Evolutionary conservation across 2,329 filamentous ascomycete genomes (phyloP).

Genomic region (Penicillium sp.): DNA sequence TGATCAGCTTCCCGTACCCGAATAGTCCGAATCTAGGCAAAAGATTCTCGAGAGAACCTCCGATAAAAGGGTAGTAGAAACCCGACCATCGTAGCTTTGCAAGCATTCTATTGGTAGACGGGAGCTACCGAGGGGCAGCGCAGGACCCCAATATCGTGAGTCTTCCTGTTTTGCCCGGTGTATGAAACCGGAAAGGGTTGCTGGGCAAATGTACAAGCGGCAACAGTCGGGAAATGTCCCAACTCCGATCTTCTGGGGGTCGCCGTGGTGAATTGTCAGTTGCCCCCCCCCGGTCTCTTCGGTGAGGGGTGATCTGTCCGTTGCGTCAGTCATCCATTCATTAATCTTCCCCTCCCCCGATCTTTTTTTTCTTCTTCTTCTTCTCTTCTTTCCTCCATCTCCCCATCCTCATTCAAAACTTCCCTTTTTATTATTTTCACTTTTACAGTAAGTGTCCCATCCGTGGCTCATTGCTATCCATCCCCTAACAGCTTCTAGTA

Average conservation of each 20-base stretch:
- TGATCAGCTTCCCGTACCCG: slow-evolving; percentile 9
- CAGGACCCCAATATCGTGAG: slow-evolving; percentile 32
- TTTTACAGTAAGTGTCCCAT: slow-evolving; percentile 15
- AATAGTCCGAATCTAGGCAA: slow-evolving; percentile 18
- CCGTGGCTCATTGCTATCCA: neutral
- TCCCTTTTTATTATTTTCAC: slow-evolving; percentile 4
- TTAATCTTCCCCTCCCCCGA: slow-evolving; percentile 32
- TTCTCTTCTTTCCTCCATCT: slow-evolving; percentile 16
- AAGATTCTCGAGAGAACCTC: slow-evolving; percentile 31
- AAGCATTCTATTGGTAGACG: slow-evolving; percentile 31
- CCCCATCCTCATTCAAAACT: slow-evolving; percentile 8
- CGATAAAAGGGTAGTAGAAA: slow-evolving; percentile 22
- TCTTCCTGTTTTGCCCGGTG: slow-evolving; percentile 46
- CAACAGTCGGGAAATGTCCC: slow-evolving; percentile 29
- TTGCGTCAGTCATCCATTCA: slow-evolving; percentile 38
- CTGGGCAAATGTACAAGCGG: slow-evolving; percentile 29
- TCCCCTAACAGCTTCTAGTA: slow-evolving; percentile 32
- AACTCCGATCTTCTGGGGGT: slow-evolving; percentile 14
- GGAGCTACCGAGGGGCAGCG: slow-evolving; percentile 30
- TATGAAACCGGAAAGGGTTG: slow-evolving; percentile 43
- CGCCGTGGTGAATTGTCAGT: slow-evolving; percentile 17
- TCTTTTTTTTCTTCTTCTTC: slow-evolving; percentile 19
- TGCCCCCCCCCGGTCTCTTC: too few species aligned
- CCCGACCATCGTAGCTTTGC: slow-evolving; percentile 19
- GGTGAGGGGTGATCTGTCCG: too few species aligned